Evolutionary conservation across 257 asterid species (phyloP).

Genomic region (Ballota nigra): DNA sequence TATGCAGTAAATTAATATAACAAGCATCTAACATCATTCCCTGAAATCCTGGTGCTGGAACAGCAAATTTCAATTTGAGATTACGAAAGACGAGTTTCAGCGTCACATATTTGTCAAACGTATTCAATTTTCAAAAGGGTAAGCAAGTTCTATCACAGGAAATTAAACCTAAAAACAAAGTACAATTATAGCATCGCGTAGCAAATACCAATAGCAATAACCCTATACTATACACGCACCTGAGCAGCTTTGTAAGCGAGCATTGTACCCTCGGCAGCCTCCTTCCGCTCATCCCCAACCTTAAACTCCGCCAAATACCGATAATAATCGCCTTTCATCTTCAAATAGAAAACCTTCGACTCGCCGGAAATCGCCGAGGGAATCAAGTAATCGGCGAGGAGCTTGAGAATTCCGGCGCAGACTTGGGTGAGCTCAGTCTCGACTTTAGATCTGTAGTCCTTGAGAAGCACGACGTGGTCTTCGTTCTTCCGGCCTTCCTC

Average conservation of each 20-base stretch:
- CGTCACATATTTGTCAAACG: background rate
- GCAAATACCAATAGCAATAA: background rate
- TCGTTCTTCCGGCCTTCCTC: slow-evolving; percentile 74
- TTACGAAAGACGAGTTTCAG: background rate
- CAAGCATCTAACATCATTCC: background rate
- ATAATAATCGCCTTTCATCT: slow-evolving; percentile 75
- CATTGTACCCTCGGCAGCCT: slow-evolving; percentile 76
- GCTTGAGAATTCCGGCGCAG: slow-evolving; percentile 55
- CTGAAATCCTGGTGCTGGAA: background rate
- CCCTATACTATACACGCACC: slow-evolving; percentile 32
- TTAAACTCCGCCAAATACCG: slow-evolving; percentile 67
- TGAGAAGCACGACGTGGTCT: slow-evolving; percentile 59
- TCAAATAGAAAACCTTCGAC: slow-evolving; percentile 65
- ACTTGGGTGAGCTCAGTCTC: slow-evolving; percentile 56
- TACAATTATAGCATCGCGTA: background rate
- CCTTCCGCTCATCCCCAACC: slow-evolving; percentile 54
- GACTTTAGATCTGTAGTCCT: slow-evolving; percentile 68
- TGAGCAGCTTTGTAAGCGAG: slow-evolving; percentile 67
- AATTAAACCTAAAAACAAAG: background rate
- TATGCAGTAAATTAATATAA: background rate
- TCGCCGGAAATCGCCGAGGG: slow-evolving; percentile 53
- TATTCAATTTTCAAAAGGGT: background rate
- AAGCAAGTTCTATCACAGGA: background rate
- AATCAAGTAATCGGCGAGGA: slow-evolving; percentile 39
- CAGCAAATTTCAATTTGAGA: background rate